Conservation (phyloP, 2,329 filamentous ascomycete species). For the Bipolaris oryzae region DNA sequence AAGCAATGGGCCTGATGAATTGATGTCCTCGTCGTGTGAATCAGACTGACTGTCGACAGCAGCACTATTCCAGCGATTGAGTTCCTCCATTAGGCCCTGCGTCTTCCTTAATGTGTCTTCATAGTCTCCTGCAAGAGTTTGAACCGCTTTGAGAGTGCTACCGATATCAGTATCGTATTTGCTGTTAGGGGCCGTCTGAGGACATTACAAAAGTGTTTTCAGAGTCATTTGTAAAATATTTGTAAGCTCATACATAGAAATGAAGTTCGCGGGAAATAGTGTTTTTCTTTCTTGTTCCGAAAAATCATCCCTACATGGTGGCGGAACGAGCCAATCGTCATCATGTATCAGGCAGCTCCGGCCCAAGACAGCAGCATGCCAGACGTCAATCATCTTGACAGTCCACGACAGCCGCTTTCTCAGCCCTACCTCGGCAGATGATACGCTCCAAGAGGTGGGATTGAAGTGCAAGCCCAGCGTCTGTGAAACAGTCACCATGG, state of each 20-base stretch:
- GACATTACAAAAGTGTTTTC: constrained; percentile 1
- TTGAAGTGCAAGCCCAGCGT: constrained; percentile 1
- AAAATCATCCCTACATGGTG: background rate
- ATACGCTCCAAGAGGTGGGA: background rate
- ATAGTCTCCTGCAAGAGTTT: background rate
- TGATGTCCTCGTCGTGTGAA: background rate
- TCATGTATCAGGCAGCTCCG: constrained; percentile 3
- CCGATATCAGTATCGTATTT: background rate
- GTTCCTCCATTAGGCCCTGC: constrained; percentile 1
- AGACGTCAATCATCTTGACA: constrained; percentile 2
- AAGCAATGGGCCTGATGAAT: background rate
- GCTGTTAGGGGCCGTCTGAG: background rate
- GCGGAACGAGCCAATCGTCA: background rate
- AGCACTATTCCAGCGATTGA: background rate
- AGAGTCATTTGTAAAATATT: background rate
- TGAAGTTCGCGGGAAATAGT: background rate
- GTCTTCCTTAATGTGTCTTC: background rate
- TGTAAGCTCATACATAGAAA: constrained; percentile 1
- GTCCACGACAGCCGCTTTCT: constrained; percentile 1
- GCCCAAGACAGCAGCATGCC: constrained; percentile 2
- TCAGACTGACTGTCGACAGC: background rate
- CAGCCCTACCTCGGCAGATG: background rate
- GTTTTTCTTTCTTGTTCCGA: background rate
- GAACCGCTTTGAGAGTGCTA: background rate
- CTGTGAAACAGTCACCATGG: background rate